These are phyloP conservation scores for Alternaria sp. DNA, from an alignment of 2,329 filamentous ascomycete species.

Conservation along the genomic window DNA sequence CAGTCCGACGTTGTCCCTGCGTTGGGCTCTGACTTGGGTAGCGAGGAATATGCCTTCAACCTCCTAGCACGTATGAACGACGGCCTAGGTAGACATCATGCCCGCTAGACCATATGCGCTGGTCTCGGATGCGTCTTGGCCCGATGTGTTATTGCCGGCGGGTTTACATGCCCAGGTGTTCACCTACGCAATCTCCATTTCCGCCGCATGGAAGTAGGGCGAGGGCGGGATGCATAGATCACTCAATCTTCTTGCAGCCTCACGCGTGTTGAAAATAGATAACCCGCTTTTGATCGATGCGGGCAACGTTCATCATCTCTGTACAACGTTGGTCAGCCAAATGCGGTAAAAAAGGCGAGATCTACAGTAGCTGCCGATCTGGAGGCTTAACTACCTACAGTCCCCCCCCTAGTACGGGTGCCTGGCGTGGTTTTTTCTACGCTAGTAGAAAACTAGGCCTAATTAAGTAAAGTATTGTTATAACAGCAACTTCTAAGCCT, in stretches of 20 bases:
- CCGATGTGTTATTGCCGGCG: not conserved
- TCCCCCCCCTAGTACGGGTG: too few relatives aligned
- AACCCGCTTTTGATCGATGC: not conserved
- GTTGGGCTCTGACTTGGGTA: not conserved
- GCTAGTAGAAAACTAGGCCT: too few relatives aligned
- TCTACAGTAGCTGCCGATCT: not conserved
- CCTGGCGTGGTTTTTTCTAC: too few relatives aligned
- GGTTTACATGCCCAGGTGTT: not conserved
- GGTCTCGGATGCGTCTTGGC: conserved; percentile 3
- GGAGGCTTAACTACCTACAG: not conserved
- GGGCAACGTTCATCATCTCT: not conserved
- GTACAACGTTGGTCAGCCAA: not conserved
- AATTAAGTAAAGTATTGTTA: too few relatives aligned
- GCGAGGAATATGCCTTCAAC: not conserved
- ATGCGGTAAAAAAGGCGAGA: not conserved
- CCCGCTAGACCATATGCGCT: conserved; percentile 3
- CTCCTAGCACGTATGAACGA: not conserved
- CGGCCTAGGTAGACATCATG: not conserved
- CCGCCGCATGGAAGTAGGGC: not conserved
- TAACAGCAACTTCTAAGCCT: too few relatives aligned
- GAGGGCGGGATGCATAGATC: not conserved
- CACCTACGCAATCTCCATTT: not conserved
- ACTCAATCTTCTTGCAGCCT: not conserved
- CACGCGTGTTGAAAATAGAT: not conserved
- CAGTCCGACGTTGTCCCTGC: not conserved